These are phyloP conservation scores for Pseudogymnoascus sp. DNA, from an alignment of 2,329 filamentous ascomycete species.

Conservation along the genomic window DNA sequence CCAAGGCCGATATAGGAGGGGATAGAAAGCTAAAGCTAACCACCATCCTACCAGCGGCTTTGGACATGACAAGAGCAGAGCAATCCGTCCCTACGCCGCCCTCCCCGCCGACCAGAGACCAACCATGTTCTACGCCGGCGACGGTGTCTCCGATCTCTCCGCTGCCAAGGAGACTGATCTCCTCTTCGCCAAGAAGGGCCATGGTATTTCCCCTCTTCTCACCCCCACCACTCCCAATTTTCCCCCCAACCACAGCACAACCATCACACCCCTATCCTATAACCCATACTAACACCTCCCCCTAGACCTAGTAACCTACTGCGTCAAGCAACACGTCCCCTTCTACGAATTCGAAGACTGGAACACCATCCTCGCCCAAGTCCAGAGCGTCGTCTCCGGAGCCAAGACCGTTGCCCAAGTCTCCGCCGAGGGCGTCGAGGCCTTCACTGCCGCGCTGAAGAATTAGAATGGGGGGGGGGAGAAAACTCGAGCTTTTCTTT, in stretches of 20 bases:
- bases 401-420: conserved; percentile 62
- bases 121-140: conserved; percentile 86
- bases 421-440: conserved; percentile 35
- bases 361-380: conserved; percentile 64
- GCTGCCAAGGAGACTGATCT: conserved; percentile 89
- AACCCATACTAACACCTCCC: conserved; percentile 11
- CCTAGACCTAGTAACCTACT: conserved; percentile 76
- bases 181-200: conserved; percentile 84
- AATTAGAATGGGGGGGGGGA: too few species aligned
- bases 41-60: conserved; percentile 41
- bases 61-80: conserved; percentile 93
- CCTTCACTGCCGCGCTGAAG: conserved; percentile 17
- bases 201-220: conserved; percentile 46
- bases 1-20: too few species aligned
- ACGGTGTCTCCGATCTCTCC: conserved; percentile 86
- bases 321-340: conserved; percentile 72
- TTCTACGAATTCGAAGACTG: conserved; percentile 86
- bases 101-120: conserved; percentile 62
- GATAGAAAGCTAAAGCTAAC: too few species aligned
- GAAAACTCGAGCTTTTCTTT: too few species aligned
- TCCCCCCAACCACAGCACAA: conserved; percentile 8
- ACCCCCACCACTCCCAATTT: background rate
- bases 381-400: conserved; percentile 68
- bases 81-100: conserved; percentile 77
- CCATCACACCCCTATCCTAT: too few species aligned